Percentiles rank a stretch among this genome's conserved stretches.
These are phyloP conservation scores for Balamuthia mandrillaris DNA, from an alignment of 208 protist species.

Conservation along the genomic window DNA sequence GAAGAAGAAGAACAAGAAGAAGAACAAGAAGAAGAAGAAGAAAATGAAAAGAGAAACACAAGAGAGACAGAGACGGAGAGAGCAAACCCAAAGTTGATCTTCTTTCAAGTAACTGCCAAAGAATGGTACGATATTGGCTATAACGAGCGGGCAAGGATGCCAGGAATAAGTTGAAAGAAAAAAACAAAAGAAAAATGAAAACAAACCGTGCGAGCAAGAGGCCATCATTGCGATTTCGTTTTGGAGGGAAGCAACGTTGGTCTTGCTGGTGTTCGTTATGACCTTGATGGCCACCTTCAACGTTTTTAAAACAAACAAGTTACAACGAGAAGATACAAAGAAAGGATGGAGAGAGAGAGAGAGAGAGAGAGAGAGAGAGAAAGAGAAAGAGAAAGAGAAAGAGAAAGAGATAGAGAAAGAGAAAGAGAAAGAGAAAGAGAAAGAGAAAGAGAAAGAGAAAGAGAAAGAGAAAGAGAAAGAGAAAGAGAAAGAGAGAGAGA, in stretches of 20 bases:
- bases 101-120: not conserved
- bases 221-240: not conserved
- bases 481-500: too few relatives aligned
- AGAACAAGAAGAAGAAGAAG: not conserved
- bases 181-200: not conserved
- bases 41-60: not conserved
- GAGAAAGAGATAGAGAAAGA: too few relatives aligned
- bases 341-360: too few relatives aligned
- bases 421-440: too few relatives aligned
- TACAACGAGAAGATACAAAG: too few relatives aligned
- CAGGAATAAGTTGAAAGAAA: not conserved
- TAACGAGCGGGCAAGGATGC: not conserved
- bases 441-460: too few relatives aligned
- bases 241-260: not conserved
- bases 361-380: too few relatives aligned
- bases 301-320: too few relatives aligned
- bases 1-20: too few relatives aligned
- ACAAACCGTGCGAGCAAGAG: not conserved
- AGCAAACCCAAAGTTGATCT: not conserved
- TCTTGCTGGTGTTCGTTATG: not conserved
- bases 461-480: too few relatives aligned
- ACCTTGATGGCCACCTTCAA: slow-evolving; percentile 14
- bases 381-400: too few relatives aligned
- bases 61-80: not conserved
- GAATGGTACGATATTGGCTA: slow-evolving; percentile 7